Conservation (phyloP, 352 stramenopile species). For the Globisporangium canariense region DNA sequence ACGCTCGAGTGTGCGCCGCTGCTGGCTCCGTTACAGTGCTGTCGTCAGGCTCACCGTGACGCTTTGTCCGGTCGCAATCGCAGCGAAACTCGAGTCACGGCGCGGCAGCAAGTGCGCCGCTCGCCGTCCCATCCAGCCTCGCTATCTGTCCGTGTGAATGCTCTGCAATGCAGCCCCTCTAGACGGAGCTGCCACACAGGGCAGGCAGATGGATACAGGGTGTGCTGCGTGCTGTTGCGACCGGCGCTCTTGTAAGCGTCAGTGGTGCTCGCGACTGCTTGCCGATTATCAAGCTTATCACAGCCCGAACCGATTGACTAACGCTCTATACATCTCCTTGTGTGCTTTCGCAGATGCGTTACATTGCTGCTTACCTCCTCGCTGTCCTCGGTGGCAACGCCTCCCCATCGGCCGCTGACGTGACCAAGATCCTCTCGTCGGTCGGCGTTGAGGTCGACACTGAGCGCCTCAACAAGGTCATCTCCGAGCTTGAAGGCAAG, state of each 20-base stretch:
- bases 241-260: too few species aligned
- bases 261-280: not conserved
- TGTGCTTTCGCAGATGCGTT: slow-evolving; percentile 85
- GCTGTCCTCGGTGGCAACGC: slow-evolving; percentile 93
- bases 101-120: not conserved
- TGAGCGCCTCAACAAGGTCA: slow-evolving; percentile 58
- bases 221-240: not conserved
- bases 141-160: not conserved
- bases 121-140: not conserved
- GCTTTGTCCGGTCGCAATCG: not conserved
- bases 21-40: not conserved
- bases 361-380: slow-evolving; percentile 96
- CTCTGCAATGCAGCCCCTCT: not conserved
- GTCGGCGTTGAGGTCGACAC: slow-evolving; percentile 88
- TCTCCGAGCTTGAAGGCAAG: slow-evolving; percentile 84
- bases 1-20: not conserved
- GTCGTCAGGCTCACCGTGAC: not conserved
- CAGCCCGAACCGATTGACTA: not conserved
- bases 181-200: not conserved
- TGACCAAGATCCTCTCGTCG: slow-evolving; percentile 90
- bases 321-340: not conserved
- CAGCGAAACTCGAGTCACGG: not conserved
- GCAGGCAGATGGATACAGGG: slow-evolving; percentile 1
- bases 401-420: slow-evolving; percentile 85
- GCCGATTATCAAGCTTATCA: not conserved